Base-by-base conservation (phyloP, 768 basidiomycete genomes). In the Lentinula detonsa region DNA sequence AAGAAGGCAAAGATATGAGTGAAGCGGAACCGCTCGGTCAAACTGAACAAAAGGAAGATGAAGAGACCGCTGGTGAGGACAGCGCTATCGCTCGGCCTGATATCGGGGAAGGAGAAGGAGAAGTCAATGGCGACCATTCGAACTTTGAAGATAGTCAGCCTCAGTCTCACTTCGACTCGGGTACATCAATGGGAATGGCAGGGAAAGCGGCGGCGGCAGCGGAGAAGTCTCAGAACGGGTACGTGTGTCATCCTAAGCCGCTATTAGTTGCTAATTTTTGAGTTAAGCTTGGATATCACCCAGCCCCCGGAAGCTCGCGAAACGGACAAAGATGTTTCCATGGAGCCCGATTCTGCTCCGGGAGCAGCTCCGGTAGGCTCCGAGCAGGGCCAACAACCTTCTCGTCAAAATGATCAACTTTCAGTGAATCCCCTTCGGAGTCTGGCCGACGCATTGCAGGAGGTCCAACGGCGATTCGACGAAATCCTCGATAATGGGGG, bases 401-500 rank as follows among this genome's bases (percentile, higher is more conserved):
- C 78, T 15, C 76, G 74, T 50, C 75, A 73, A 5, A 76, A 80
- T 28, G 70, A 67, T 33, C 74, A 75, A 58, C 66, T 72, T 8
- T 59, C 71, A 35, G 70, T 73, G 35, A 86, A 90, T 65, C 85
- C 87, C 4, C 73, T 86, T 40, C 91, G 93, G 54, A 90, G 85
- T 64, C 84, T 95, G 2, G 94, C 94, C 34, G 94, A 97, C 67
- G 82, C 90, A 0, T 71, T 92, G 56, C 84, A 88, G 65, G 89
- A 95, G 66, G 88, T 95, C 58, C 85, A 82, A 53, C 85, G 89
- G 62, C 85, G 88, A n/a, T 85, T 93, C 64, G 85, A 95, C 61
- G 89, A 93, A 61, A 96, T 98, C 62, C 74, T 89, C 28, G 37
- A 60, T 31, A 59, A 75, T 81, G 58, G 70, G 74, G 70, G 75